A percentile compares a stretch with the other conserved stretches of the same genome.
Evolutionary conservation across 345 rosid species (phyloP).

Genomic region (Pelargonium nanum): DNA sequence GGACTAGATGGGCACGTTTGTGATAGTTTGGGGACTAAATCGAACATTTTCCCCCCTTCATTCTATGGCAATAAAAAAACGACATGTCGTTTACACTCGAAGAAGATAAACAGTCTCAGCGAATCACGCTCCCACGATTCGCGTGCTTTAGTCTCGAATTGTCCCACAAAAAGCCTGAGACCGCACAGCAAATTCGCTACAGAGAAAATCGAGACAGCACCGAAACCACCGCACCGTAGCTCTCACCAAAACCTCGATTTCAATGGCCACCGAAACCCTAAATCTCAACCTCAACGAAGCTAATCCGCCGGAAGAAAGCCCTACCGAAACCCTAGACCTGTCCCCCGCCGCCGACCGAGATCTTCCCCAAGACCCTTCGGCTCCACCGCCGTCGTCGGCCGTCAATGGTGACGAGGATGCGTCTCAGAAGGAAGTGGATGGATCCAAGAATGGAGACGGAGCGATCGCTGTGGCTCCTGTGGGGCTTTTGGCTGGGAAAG

Average conservation of each 20-base stretch:
- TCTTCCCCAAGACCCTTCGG: constrained; percentile 19
- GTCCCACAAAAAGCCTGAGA: not conserved
- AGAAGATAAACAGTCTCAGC: too few relatives aligned
- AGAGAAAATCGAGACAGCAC: not conserved
- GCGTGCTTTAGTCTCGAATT: too few relatives aligned
- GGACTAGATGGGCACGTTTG: too few relatives aligned
- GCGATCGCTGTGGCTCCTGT: not conserved
- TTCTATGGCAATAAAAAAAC: too few relatives aligned
- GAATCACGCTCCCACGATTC: too few relatives aligned
- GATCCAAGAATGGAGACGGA: constrained; percentile 15
- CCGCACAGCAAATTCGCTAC: too few relatives aligned
- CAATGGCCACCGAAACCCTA: constrained; percentile 35
- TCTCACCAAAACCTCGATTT: not conserved
- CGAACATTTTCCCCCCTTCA: too few relatives aligned
- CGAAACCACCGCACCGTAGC: not conserved
- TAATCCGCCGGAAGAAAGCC: constrained; percentile 18
- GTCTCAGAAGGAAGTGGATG: constrained; percentile 24
- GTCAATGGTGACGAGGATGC: constrained; percentile 5
- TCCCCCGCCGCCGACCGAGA: constrained; percentile 20
- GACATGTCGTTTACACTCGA: too few relatives aligned
- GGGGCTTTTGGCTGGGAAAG: constrained; percentile 20
- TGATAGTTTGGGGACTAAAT: too few relatives aligned
- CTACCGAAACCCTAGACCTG: constrained; percentile 21
- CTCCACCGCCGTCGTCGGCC: constrained; percentile 12
- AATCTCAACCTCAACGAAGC: constrained; percentile 19